Conservation (phyloP, 208 protist genomes). For the Acanthamoeba culbertsoni region DNA sequence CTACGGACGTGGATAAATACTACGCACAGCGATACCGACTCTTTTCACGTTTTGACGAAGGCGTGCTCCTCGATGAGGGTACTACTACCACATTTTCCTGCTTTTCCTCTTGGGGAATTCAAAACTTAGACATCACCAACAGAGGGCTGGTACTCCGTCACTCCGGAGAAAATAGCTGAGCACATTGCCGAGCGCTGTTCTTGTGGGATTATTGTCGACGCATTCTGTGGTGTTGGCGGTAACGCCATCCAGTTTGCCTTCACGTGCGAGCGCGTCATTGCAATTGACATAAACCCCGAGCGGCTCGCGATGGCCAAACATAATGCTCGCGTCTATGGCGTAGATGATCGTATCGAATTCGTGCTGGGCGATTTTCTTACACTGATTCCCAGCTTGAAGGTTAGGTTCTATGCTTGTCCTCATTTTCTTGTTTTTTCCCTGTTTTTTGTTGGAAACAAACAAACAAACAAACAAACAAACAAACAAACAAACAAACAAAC, state of each 20-base stretch:
- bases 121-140: neutral
- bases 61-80: constrained; percentile 62
- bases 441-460: no score
- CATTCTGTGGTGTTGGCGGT: constrained; percentile 83
- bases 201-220: constrained; percentile 67
- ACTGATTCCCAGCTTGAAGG: constrained; percentile 71
- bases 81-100: neutral
- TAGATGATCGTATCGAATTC: constrained; percentile 83
- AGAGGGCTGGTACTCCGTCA: constrained; percentile 75
- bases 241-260: constrained; percentile 86
- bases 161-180: constrained; percentile 71
- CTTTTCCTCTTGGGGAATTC: neutral
- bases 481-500: no score
- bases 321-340: constrained; percentile 85
- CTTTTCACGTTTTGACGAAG: constrained; percentile 70
- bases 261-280: constrained; percentile 80
- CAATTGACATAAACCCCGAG: constrained; percentile 82
- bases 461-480: no score
- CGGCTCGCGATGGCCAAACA: constrained; percentile 76
- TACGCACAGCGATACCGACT: constrained; percentile 65
- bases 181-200: constrained; percentile 68
- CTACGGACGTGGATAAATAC: constrained; percentile 59
- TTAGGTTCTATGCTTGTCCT: neutral
- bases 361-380: constrained; percentile 80
- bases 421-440: neutral